A percentile compares a stretch with the other conserved stretches of the same genome.
phyloP scores from a whole-genome alignment of 1,284 basidiomycete genomes.

The Trametes sp. region DNA sequence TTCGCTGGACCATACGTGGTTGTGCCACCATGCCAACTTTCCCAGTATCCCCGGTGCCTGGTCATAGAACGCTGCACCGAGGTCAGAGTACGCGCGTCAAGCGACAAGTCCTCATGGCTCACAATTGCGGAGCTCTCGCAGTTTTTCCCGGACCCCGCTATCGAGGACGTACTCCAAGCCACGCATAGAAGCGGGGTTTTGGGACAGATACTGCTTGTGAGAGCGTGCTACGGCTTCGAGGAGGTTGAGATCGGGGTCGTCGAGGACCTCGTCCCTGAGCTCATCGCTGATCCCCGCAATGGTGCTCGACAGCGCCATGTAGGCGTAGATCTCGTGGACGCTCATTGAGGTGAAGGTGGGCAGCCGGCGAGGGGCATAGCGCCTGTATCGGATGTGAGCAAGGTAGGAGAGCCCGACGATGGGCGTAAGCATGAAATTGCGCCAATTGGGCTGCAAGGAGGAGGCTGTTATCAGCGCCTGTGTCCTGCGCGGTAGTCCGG shows the following conservation, averaged over 20 bases:
- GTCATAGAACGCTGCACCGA: not conserved
- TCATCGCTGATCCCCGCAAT: not conserved
- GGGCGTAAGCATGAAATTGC: not conserved
- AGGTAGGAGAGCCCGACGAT: not conserved
- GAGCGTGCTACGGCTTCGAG: not conserved
- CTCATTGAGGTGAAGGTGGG: conserved; percentile 5
- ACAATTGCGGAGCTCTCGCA: not conserved
- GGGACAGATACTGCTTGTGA: not conserved
- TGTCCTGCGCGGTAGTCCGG: not conserved
- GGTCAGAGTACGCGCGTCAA: not conserved
- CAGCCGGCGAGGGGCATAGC: conserved; percentile 4
- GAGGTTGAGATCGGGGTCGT: not conserved
- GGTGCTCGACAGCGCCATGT: no score
- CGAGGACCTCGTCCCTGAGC: not conserved
- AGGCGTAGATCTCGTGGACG: not conserved
- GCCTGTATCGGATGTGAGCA: conserved; percentile 1
- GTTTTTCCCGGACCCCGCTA: not conserved
- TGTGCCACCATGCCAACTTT: conserved; percentile 4
- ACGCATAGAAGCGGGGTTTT: no score
- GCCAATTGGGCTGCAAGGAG: not conserved
- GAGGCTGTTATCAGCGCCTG: not conserved
- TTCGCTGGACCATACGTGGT: conserved; percentile 8
- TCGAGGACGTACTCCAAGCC: no score
- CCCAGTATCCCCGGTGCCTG: no score
- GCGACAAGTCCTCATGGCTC: not conserved